These are phyloP conservation scores for Suhomyces kilbournensis DNA, from an alignment of 805 yeast genomes.

Conservation along the genomic window DNA sequence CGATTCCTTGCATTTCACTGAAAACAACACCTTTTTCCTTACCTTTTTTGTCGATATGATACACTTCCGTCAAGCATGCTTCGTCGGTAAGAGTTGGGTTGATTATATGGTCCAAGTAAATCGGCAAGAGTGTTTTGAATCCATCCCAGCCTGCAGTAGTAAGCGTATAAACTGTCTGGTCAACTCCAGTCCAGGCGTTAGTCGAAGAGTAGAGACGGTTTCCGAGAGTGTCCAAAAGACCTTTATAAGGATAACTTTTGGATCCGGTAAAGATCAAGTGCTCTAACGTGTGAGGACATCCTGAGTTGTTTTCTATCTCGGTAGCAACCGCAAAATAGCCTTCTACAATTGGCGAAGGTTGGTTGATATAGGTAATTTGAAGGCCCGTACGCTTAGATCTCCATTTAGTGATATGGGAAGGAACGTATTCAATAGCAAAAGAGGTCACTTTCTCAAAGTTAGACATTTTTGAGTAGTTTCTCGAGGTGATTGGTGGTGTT, in stretches of 20 bases:
- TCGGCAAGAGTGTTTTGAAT: slow-evolving; percentile 76
- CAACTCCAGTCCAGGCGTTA: slow-evolving; percentile 96
- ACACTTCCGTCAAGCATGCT: slow-evolving; percentile 91
- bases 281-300: slow-evolving; percentile 94
- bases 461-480: background rate
- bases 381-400: slow-evolving; percentile 76
- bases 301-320: slow-evolving; percentile 81
- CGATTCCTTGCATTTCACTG: slow-evolving; percentile 95
- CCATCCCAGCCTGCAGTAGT: slow-evolving; percentile 97
- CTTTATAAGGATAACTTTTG: slow-evolving; percentile 83
- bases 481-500: background rate
- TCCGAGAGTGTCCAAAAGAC: slow-evolving; percentile 82
- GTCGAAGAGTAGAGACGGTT: slow-evolving; percentile 81
- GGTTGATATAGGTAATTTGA: slow-evolving; percentile 71
- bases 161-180: slow-evolving; percentile 90
- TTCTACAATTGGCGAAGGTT: slow-evolving; percentile 81
- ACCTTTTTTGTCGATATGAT: slow-evolving; percentile 87
- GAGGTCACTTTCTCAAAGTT: slow-evolving; percentile 20
- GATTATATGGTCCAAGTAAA: slow-evolving; percentile 83
- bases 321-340: slow-evolving; percentile 98
- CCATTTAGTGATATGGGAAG: slow-evolving; percentile 72
- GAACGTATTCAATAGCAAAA: slow-evolving; percentile 73
- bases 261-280: slow-evolving; percentile 96
- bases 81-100: slow-evolving; percentile 84
- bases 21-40: slow-evolving; percentile 95